Evolutionary conservation across 192 early-diverging fungal species (phyloP), one percentile per base, ranked within the genome.

Genomic region (Coemansia sp.): DNA sequence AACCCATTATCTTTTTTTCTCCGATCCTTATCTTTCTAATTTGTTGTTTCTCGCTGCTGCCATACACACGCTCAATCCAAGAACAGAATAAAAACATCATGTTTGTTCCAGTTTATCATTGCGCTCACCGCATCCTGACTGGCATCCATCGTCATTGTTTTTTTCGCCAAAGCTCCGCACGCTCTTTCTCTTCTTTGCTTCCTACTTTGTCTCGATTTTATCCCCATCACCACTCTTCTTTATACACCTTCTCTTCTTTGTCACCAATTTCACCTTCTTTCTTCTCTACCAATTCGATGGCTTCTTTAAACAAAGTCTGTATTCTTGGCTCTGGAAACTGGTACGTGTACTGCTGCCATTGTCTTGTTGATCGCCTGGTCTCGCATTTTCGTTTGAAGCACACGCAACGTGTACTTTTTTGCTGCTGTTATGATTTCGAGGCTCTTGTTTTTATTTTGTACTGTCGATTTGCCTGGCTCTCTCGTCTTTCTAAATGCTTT

Each of bases 301-400:
- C 66, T 12, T 54, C 63, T 9, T 41, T 56, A 63, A 93, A 96
- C 85, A 92, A 89, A 75, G 93, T 95, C 48, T 89, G 88, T 69
- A 84, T 98, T 58, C 93, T 98, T 63, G 96, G 96, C 52, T 94
- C 92, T 7, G 96, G 96, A 68, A 98, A 98, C 87, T 98, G 95
- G 94, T 93, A 89, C 75, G 78, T 77, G 21, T 58, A 18, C 37
- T 26, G 58, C 21, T 12, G 47, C 12, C 61, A 6, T 3, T 49
- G 39, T 21, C 56, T 44, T 23, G 10, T 61, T 5, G 6, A 43
- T 57, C 39, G 13, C n/a, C 54, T 49, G 11, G 19, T 19, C 54
- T 40, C 50, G n/a, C 37, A 18, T 11, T 49, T 54, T 26, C 6
- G 15, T 39, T 49, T n/a, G 32, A 48, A 23, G 39, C 10, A 7